These are phyloP conservation scores for Rubroboletus satanas DNA, from an alignment of 768 basidiomycete species.

Conservation along the genomic window DNA sequence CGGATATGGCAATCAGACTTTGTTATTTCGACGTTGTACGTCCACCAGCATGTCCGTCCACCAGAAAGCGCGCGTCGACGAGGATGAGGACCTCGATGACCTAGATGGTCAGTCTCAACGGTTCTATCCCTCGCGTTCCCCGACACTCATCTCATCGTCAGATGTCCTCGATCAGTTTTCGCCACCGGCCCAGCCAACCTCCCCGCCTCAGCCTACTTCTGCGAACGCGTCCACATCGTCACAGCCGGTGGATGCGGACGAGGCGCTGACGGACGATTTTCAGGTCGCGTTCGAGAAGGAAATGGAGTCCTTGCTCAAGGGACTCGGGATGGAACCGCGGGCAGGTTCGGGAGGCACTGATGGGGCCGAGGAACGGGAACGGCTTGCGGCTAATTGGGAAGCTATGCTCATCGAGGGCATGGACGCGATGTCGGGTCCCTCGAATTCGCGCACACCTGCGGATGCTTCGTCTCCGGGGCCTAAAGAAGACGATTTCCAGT, in stretches of 20 bases:
- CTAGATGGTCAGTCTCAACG: slow-evolving; percentile 39
- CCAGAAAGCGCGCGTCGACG: slow-evolving; percentile 24
- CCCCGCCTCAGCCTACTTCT: slow-evolving; percentile 15
- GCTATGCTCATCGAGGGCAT: slow-evolving; percentile 64
- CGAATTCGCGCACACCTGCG: not conserved
- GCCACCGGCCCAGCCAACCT: slow-evolving; percentile 9
- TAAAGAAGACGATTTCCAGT: slow-evolving; percentile 53
- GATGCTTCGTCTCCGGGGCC: slow-evolving; percentile 4
- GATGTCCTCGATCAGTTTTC: slow-evolving; percentile 50
- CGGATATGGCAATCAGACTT: too few relatives aligned
- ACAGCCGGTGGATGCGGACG: slow-evolving; percentile 2
- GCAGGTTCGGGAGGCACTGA: slow-evolving; percentile 11
- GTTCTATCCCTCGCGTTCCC: not conserved
- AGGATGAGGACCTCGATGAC: slow-evolving; percentile 40
- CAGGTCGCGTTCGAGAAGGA: slow-evolving; percentile 37
- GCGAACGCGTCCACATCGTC: slow-evolving; percentile 18
- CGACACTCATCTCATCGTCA: slow-evolving; percentile 20
- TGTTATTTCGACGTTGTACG: not conserved
- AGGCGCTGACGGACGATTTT: slow-evolving; percentile 31
- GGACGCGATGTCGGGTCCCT: slow-evolving; percentile 31
- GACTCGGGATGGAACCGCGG: slow-evolving; percentile 12
- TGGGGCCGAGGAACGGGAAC: slow-evolving; percentile 28
- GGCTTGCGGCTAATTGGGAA: slow-evolving; percentile 65
- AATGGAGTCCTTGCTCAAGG: slow-evolving; percentile 43
- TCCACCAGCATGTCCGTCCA: slow-evolving; percentile 8